Conservation (phyloP, 1,284 basidiomycete genomes). For the Chondrostereum purpureum region DNA sequence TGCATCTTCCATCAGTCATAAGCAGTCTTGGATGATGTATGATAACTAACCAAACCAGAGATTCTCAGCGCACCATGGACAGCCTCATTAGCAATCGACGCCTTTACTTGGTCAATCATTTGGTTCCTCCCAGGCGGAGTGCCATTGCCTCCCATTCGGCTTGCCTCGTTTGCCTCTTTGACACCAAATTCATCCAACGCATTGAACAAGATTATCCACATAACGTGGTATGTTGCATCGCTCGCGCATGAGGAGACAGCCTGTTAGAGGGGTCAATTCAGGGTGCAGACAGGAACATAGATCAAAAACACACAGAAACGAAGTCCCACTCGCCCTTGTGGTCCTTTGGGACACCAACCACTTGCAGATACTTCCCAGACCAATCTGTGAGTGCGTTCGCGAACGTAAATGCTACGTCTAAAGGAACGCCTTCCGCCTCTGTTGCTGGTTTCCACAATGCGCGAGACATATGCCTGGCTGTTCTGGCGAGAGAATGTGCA, state of each 20-base stretch:
- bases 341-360: slow-evolving; percentile 79
- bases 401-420: slow-evolving; percentile 54
- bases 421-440: slow-evolving; percentile 69
- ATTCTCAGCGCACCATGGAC: slow-evolving; percentile 81
- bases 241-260: slow-evolving; percentile 59
- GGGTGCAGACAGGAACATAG: background rate
- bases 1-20: too few species aligned
- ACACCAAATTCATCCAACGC: slow-evolving; percentile 82
- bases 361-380: slow-evolving; percentile 68
- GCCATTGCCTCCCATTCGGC: slow-evolving; percentile 30
- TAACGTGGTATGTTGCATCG: slow-evolving; percentile 85
- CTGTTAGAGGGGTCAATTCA: slow-evolving; percentile 17
- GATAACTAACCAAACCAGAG: slow-evolving; percentile 58
- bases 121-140: slow-evolving; percentile 26
- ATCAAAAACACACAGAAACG: slow-evolving; percentile 72
- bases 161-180: slow-evolving; percentile 54
- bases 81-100: slow-evolving; percentile 73
- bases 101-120: slow-evolving; percentile 54
- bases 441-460: slow-evolving; percentile 74
- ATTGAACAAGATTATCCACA: slow-evolving; percentile 79
- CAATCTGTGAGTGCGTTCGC: slow-evolving; percentile 63
- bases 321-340: slow-evolving; percentile 88
- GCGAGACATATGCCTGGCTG: slow-evolving; percentile 72
- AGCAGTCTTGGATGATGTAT: background rate
- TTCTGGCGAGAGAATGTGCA: slow-evolving; percentile 72